These are phyloP conservation scores for Coniochaeta pulveracea DNA, from an alignment of 2,329 filamentous ascomycete genomes.

Conservation along the genomic window DNA sequence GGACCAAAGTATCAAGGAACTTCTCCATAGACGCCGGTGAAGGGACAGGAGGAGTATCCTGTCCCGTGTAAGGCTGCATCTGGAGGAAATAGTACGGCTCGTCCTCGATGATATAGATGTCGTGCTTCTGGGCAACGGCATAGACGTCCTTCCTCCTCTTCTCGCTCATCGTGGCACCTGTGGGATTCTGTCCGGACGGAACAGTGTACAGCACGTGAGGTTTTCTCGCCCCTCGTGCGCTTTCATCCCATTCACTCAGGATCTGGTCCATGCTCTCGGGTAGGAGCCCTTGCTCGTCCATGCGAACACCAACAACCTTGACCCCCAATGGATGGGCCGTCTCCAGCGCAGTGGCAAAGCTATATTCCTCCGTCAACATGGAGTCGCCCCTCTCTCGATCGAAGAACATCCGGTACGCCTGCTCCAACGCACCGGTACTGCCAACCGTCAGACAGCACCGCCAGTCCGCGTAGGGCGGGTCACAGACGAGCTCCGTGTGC, in stretches of 20 bases:
- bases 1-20: conserved; percentile 64
- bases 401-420: conserved; percentile 72
- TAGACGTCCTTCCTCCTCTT: conserved; percentile 64
- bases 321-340: conserved; percentile 43
- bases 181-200: conserved; percentile 80
- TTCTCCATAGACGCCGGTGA: conserved; percentile 53
- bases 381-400: conserved; percentile 58
- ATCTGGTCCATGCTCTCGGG: conserved; percentile 40
- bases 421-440: conserved; percentile 77
- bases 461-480: conserved; percentile 88
- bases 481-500: conserved; percentile 84
- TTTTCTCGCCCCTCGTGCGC: conserved; percentile 28
- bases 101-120: conserved; percentile 80
- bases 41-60: conserved; percentile 35
- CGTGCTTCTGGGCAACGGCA: conserved; percentile 68
- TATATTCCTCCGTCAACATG: conserved; percentile 81
- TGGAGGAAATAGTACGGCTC: conserved; percentile 94
- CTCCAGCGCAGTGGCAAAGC: conserved; percentile 64
- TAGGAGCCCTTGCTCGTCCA: conserved; percentile 43
- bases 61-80: conserved; percentile 62
- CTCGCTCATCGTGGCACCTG: conserved; percentile 66
- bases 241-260: conserved; percentile 36
- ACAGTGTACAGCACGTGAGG: conserved; percentile 49
- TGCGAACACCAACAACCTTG: conserved; percentile 34
- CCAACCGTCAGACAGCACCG: conserved; percentile 72